A percentile compares a stretch with the other conserved stretches of the same genome.
Conservation (phyloP, 2,329 filamentous ascomycete genomes). For the Alternaria rosae region DNA sequence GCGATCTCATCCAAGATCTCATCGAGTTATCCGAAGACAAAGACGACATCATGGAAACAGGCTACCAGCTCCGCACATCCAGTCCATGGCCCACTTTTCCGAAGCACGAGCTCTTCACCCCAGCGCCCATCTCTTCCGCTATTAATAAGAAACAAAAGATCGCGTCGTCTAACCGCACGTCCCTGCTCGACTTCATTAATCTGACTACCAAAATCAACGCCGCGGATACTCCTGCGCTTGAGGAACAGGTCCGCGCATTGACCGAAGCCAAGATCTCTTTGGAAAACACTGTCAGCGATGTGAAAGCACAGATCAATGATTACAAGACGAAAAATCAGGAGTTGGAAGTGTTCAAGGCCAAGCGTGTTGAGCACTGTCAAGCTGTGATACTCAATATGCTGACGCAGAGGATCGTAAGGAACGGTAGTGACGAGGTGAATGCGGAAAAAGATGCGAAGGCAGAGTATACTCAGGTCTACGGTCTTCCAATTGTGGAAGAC, state of each 20-base stretch:
- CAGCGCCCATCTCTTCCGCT: neutral
- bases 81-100: neutral
- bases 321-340: neutral
- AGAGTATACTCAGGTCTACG: neutral
- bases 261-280: neutral
- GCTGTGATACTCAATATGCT: neutral
- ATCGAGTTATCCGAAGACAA: neutral
- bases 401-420: neutral
- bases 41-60: neutral
- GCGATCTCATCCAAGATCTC: neutral
- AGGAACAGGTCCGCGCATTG: neutral
- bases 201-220: neutral
- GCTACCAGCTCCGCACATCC: neutral
- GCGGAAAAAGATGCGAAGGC: neutral
- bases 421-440: neutral
- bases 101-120: neutral
- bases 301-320: neutral
- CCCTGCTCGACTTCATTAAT: neutral
- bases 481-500: neutral
- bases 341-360: neutral
- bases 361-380: neutral
- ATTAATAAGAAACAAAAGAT: neutral
- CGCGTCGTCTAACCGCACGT: neutral
- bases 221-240: neutral
- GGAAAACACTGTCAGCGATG: neutral